phyloP scores from a whole-genome alignment of 352 stramenopile genomes.

The Pilasporangium apinafurcum region DNA sequence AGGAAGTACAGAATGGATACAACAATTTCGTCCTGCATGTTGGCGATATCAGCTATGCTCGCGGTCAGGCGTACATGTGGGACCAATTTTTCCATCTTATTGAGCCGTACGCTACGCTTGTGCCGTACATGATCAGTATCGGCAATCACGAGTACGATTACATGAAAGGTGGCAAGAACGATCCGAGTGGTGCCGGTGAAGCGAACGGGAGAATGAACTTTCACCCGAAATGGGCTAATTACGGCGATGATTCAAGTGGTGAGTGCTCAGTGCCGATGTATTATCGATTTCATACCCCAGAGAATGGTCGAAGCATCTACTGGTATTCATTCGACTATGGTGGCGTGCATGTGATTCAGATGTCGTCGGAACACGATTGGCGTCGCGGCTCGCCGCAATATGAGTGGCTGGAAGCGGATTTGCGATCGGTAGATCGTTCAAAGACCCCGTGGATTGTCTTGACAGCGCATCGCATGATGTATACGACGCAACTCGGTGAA shows the following conservation, averaged over 20 bases:
- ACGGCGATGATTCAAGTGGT: constrained; percentile 56
- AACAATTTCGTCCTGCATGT: constrained; percentile 9
- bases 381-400: constrained; percentile 82
- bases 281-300: constrained; percentile 59
- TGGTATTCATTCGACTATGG: constrained; percentile 91
- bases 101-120: constrained; percentile 54
- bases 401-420: constrained; percentile 82
- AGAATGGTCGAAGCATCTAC: constrained; percentile 64
- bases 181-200: constrained; percentile 41
- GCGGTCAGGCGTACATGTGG: constrained; percentile 46
- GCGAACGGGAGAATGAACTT: constrained; percentile 58
- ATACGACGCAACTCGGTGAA: constrained; percentile 73
- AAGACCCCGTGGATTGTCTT: constrained; percentile 91
- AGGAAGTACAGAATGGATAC: constrained; percentile 4
- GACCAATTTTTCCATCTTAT: constrained; percentile 76
- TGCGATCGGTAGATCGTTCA: constrained; percentile 73
- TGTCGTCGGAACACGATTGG: constrained; percentile 91
- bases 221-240: constrained; percentile 66
- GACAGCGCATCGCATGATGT: constrained; percentile 90
- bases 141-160: constrained; percentile 84
- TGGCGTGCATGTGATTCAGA: constrained; percentile 87
- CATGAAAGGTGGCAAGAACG: constrained; percentile 36
- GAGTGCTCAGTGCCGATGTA: constrained; percentile 78
- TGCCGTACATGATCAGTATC: constrained; percentile 78
- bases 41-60: constrained; percentile 7